Evolutionary conservation across 805 yeast species (phyloP).

Genomic region (Lachancea quebecensis): DNA sequence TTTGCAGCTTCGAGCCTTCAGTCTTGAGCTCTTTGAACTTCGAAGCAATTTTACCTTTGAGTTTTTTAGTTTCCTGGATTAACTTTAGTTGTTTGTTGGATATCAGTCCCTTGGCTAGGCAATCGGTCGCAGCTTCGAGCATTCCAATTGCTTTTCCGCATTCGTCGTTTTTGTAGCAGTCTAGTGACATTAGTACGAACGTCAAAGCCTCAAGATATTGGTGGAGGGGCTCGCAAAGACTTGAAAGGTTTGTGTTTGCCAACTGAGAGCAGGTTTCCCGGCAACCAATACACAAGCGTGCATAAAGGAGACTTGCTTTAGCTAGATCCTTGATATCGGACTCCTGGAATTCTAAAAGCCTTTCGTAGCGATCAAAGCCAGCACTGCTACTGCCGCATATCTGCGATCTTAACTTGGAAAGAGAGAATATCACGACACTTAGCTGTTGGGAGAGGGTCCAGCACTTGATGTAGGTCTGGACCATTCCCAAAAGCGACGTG

Average conservation of each 20-base stretch:
- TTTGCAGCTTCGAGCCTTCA: conserved; percentile 2
- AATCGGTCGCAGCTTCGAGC: conserved; percentile 19
- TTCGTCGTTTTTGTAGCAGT: conserved; percentile 22
- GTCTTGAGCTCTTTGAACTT: conserved; percentile 5
- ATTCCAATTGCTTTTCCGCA: conserved; percentile 27
- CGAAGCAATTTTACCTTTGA: conserved; percentile 4
- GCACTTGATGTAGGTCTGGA: conserved; percentile 4
- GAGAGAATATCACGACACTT: conserved; percentile 25
- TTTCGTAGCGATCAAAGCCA: conserved; percentile 13
- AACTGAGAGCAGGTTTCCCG: conserved; percentile 12
- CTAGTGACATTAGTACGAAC: conserved; percentile 24
- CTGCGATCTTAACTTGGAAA: conserved; percentile 24
- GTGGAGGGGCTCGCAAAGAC: conserved; percentile 5
- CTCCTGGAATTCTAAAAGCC: conserved; percentile 26
- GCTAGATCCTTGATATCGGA: conserved; percentile 24
- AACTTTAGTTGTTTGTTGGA: conserved; percentile 7
- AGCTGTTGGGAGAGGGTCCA: conserved; percentile 23
- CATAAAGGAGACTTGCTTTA: conserved; percentile 20
- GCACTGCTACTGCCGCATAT: conserved; percentile 11
- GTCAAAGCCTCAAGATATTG: conserved; percentile 21
- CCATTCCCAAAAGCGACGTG: conserved; percentile 1
- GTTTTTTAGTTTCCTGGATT: conserved; percentile 5
- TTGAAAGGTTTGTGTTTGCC: neutral
- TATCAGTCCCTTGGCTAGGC: conserved; percentile 9
- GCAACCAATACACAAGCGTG: conserved; percentile 28